Evolutionary conservation across 306 rosid species (phyloP), one percentile per base, ranked within the genome.

Genomic region (Lablab purpureus): DNA sequence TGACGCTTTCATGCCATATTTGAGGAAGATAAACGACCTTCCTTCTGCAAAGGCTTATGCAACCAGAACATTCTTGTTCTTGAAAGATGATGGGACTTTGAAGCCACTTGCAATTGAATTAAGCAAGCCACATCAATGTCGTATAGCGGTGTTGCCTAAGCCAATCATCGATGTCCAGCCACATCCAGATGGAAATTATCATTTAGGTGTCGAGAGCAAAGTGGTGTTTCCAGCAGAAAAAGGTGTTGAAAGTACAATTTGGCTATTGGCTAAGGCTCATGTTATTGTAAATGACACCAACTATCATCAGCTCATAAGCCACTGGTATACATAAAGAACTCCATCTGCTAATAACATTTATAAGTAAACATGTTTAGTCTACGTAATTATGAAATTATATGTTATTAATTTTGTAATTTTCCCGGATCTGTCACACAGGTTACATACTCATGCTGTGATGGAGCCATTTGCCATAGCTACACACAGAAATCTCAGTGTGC

Each of bases 181-280:
- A n/a, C n/a, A n/a, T n/a, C n/a, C n/a, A n/a, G n/a, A n/a, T n/a
- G n/a, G n/a, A n/a, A n/a, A n/a, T n/a, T n/a, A n/a, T n/a, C n/a
- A n/a, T n/a, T n/a, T n/a, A n/a, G n/a, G n/a, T n/a, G n/a, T n/a
- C n/a, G n/a, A n/a, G n/a, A n/a, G n/a, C n/a, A n/a, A n/a, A 69
- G 90, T 91, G 1, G 71, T 45, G 41, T 63, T 90, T n/a, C 97
- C 94, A 34, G 84, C 92, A 11, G 34, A 73, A 0, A 22, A 84
- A 56, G 94, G 94, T 43, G 93, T 77, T 7, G 90, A 90, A 15
- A 80, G 80, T 8, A 59, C 75, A 47, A 74, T 88, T 76, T 92
- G 97, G 97, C 87, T 78, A 14, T 78, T 92, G 74, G 94, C 97
- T 5, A 92, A 90, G 71, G 92, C 93, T 76, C 85, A 91, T 74